Percentiles rank a stretch among this genome's conserved stretches.
Evolutionary conservation across 1,284 basidiomycete species (phyloP).

Genomic region (Exsudoporus floridanus): DNA sequence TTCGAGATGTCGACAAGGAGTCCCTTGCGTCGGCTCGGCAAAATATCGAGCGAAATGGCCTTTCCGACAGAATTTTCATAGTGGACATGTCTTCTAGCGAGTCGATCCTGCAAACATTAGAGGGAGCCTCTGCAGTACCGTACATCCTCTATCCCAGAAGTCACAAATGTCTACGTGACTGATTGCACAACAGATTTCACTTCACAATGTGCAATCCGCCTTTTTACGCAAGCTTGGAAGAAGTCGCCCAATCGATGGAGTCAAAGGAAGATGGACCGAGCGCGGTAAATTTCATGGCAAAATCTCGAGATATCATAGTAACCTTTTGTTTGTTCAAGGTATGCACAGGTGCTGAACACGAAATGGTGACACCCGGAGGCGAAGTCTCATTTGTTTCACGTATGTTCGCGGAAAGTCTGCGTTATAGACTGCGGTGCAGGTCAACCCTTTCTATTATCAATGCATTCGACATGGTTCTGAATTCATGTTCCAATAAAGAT

Average conservation of each 20-base stretch:
- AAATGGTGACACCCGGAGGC: conserved; percentile 87
- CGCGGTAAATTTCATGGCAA: conserved; percentile 46
- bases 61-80: conserved; percentile 53
- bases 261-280: conserved; percentile 63
- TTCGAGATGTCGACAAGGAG: conserved; percentile 63
- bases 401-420: conserved; percentile 77
- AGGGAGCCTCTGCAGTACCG: conserved; percentile 24
- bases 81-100: conserved; percentile 39
- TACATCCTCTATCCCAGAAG: conserved; percentile 9
- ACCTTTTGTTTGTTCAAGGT: conserved; percentile 39
- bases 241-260: conserved; percentile 60
- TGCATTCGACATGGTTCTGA: background rate
- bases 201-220: conserved; percentile 97
- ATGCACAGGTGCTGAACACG: conserved; percentile 80
- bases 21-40: conserved; percentile 55
- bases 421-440: conserved; percentile 49
- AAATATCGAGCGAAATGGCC: conserved; percentile 57
- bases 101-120: conserved; percentile 52
- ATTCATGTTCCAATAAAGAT: conserved; percentile 46
- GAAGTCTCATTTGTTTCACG: conserved; percentile 75
- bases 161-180: background rate
- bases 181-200: conserved; percentile 42
- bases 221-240: conserved; percentile 76
- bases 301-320: conserved; percentile 2
- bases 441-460: conserved; percentile 26